Base-by-base conservation (phyloP, 208 protist species). In the Zelonia costaricensis region DNA sequence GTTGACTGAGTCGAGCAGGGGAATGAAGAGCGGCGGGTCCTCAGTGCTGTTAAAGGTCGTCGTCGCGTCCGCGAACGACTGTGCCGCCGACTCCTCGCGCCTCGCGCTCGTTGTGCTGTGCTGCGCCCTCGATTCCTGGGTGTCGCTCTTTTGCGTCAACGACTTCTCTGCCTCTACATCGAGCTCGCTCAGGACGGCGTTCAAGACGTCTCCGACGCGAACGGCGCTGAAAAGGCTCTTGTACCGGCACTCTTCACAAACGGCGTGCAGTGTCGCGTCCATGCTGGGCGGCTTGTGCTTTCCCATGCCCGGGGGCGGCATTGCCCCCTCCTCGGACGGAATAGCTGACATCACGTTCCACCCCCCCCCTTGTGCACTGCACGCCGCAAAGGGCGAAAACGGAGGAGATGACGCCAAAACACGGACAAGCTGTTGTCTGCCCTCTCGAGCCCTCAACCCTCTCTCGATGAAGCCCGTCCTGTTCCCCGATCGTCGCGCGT, bases 171-270 rank as follows among this genome's bases (percentile, higher is more conserved):
- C n/a, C 8, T 40, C 53, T 46, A 51, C 66, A 7, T 65, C 49
- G 9, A 61, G 3, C 12, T 16, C 44, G 45, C 51, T 47, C 51
- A 73, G 60, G 31, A 4, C 36, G 8, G 43, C 51, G 30, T 65
- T 58, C 16, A 73, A 18, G 10, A 52, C 7, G 4, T 52, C 48
- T n/a, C 35, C 27, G 12, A 65, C 5, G 39, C 60, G 27, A 28
- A 18, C 25, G 2, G 36, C 38, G 15, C 55, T 25, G 28, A 62
- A 18, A 16, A 65, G 44, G 20, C 42, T 73, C 1, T 57, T 49
- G 23, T 54, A 38, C 15, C 56, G 57, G 35, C 66, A 73, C n/a
- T 60, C 58, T 27, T 56, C 28, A 25, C 64, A 33, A 27, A 73
- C 66, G 10, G 57, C 58, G n/a, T 59, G 47, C 20, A 45, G 43